phyloP scores from a whole-genome alignment of 2,329 filamentous ascomycete genomes.

The Phoma herbarum region DNA sequence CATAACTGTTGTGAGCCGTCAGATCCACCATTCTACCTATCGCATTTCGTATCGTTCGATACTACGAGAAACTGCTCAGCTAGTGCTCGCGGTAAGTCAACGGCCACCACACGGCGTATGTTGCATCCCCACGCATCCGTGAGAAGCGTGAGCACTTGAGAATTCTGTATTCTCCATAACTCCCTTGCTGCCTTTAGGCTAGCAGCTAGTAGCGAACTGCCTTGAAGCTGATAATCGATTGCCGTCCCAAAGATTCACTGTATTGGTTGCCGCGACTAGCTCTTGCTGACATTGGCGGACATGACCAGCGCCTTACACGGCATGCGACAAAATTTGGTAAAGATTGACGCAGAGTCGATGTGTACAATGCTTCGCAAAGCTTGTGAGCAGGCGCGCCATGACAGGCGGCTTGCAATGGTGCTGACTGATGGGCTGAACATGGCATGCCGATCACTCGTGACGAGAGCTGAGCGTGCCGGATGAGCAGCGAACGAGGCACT shows the following conservation, averaged over 20 bases:
- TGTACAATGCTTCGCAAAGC: conserved; percentile 11
- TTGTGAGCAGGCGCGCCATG: conserved; percentile 1
- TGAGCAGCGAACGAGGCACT: conserved; percentile 6
- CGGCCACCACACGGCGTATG: conserved; percentile 3
- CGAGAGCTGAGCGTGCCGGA: conserved; percentile 7
- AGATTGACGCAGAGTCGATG: conserved; percentile 3
- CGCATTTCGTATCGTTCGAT: conserved; percentile 2
- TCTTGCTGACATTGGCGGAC: conserved; percentile 7
- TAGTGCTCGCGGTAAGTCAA: conserved; percentile 1
- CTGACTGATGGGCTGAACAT: conserved; percentile 4
- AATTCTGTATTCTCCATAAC: conserved; percentile 4
- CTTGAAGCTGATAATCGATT: conserved; percentile 5
- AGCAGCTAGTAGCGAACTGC: conserved; percentile 11
- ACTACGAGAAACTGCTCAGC: conserved; percentile 6
- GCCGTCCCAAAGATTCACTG: conserved; percentile 1
- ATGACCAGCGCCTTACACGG: neutral
- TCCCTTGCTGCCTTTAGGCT: neutral
- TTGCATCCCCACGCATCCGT: conserved; percentile 11
- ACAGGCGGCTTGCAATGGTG: conserved; percentile 5
- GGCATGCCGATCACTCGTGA: conserved; percentile 11
- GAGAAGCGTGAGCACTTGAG: conserved; percentile 8
- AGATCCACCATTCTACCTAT: conserved; percentile 1
- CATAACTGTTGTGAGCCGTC: conserved; percentile 1
- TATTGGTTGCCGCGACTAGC: conserved; percentile 4
- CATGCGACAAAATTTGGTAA: neutral